Conservation (phyloP, 73 alveolate species). For the Loxodes magnus region DNA sequence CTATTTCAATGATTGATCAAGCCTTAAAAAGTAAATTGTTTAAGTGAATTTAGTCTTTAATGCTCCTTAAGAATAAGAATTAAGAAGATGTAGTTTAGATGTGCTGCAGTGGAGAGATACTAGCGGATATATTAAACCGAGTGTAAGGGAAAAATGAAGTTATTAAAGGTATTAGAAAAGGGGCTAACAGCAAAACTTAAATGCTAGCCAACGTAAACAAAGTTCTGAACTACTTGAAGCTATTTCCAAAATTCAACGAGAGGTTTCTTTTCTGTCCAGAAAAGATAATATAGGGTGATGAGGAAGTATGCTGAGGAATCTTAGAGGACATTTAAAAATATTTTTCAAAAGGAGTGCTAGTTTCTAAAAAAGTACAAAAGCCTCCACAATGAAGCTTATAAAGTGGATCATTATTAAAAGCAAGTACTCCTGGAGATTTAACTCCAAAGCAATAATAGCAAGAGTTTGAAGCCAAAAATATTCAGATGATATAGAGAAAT, state of each 20-base stretch:
- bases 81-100: too few species aligned
- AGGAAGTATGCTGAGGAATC: constrained; percentile 49
- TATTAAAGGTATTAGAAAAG: constrained; percentile 48
- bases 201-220: constrained; percentile 29
- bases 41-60: too few species aligned
- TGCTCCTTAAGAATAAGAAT: too few species aligned
- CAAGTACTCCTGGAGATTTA: neutral
- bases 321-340: constrained; percentile 52
- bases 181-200: constrained; percentile 33
- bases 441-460: neutral
- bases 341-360: constrained; percentile 26
- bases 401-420: neutral
- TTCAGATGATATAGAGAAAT: neutral
- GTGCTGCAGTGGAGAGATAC: constrained; percentile 46
- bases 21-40: too few species aligned
- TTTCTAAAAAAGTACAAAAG: neutral
- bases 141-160: constrained; percentile 16
- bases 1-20: too few species aligned
- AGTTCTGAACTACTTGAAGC: constrained; percentile 31
- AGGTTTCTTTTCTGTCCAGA: constrained; percentile 41
- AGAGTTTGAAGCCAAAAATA: neutral
- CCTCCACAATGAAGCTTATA: constrained; percentile 19
- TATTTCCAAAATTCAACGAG: constrained; percentile 33
- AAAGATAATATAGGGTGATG: constrained; percentile 41
- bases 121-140: constrained; percentile 37